A percentile compares a stretch with the other conserved stretches of the same genome.
These are phyloP conservation scores for Penicillium arizonense DNA, from an alignment of 495 filamentous ascomycete species.

Conservation along the genomic window DNA sequence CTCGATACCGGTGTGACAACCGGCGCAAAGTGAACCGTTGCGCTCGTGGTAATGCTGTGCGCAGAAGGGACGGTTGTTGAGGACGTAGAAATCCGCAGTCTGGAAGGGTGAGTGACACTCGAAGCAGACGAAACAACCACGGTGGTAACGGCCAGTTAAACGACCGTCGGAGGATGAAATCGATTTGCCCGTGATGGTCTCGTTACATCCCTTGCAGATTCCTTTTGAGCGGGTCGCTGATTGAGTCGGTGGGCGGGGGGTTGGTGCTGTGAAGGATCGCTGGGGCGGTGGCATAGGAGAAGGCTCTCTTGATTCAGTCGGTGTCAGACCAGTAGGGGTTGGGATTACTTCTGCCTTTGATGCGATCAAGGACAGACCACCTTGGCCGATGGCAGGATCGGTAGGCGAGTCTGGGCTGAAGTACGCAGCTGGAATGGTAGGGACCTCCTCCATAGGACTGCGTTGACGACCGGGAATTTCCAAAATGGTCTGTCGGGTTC, in stretches of 20 bases:
- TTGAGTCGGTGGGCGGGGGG: constrained; percentile 22
- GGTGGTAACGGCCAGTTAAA: constrained; percentile 90
- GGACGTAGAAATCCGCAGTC: constrained; percentile 90
- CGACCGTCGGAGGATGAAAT: constrained; percentile 92
- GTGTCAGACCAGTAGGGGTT: background rate
- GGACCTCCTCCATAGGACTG: constrained; percentile 30
- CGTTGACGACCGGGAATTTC: constrained; percentile 19
- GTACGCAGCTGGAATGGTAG: constrained; percentile 31
- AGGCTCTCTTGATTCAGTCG: constrained; percentile 15
- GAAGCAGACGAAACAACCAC: constrained; percentile 87
- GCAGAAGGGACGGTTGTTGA: constrained; percentile 84
- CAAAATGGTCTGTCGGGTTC: constrained; percentile 18
- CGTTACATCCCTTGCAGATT: constrained; percentile 77
- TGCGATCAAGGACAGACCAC: constrained; percentile 39
- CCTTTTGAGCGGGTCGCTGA: constrained; percentile 55
- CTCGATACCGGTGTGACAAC: constrained; percentile 84
- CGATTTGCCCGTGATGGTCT: constrained; percentile 83
- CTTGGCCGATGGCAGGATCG: constrained; percentile 53
- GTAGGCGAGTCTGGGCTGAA: constrained; percentile 57
- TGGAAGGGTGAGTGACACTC: constrained; percentile 80
- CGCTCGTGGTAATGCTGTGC: constrained; percentile 89
- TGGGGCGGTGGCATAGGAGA: constrained; percentile 23
- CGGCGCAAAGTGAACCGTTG: constrained; percentile 79
- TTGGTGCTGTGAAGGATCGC: constrained; percentile 25
- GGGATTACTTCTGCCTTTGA: constrained; percentile 18